phyloP scores from a whole-genome alignment of 2,329 filamentous ascomycete genomes.

The Chaetomium sp. region DNA sequence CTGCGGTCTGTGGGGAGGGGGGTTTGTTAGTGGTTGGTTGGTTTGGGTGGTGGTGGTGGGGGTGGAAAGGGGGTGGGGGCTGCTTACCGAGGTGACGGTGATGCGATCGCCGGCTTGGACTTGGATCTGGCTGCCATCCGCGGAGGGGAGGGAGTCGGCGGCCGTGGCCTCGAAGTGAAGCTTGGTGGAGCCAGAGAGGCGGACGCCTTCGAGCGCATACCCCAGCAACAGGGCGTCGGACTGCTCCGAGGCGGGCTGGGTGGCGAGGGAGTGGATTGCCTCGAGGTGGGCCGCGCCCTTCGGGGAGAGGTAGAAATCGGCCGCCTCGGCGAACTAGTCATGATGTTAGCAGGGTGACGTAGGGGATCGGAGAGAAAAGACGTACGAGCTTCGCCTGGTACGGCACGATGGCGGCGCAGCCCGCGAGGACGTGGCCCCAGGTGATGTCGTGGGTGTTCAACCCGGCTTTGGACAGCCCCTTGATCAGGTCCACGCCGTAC shows the following conservation, averaged over 20 bases:
- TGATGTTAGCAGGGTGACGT: conserved; percentile 15
- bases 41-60: conserved; percentile 41
- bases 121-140: conserved; percentile 54
- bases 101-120: conserved; percentile 62
- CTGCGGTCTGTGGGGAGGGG: conserved; percentile 56
- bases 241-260: conserved; percentile 55
- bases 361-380: conserved; percentile 17
- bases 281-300: conserved; percentile 58
- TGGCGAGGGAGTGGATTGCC: conserved; percentile 63
- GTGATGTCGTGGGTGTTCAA: conserved; percentile 66
- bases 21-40: conserved; percentile 48
- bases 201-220: conserved; percentile 72
- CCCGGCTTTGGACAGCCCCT: conserved; percentile 64
- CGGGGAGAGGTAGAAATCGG: conserved; percentile 71
- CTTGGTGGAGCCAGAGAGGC: conserved; percentile 62
- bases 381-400: conserved; percentile 69
- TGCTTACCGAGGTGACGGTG: conserved; percentile 62
- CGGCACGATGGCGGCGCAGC: conserved; percentile 66
- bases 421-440: conserved; percentile 70
- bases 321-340: conserved; percentile 66
- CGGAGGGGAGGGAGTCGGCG: conserved; percentile 50
- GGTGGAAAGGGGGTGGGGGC: not conserved
- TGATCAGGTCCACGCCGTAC: conserved; percentile 68
- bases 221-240: conserved; percentile 66
- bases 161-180: conserved; percentile 59